Evolutionary conservation across 2,329 filamentous ascomycete genomes (phyloP), one percentile per base, ranked within the genome.

Genomic region (Hysterium pulicare): DNA sequence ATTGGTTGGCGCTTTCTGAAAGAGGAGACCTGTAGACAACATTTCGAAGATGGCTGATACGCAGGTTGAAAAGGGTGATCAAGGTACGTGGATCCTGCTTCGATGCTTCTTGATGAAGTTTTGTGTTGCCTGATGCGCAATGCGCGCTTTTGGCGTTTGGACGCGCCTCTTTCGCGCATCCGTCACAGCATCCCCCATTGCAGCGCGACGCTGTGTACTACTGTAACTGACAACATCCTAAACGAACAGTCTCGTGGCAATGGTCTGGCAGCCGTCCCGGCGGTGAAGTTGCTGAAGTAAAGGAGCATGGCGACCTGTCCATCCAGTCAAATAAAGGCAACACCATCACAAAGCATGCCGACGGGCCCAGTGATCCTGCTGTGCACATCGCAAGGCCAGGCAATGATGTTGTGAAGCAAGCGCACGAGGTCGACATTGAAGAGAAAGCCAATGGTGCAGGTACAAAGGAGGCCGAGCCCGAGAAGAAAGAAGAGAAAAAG

Each of bases 321-420:
- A 79, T 84, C 54, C 72, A 77, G 54, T 79, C 79, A 33, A 76
- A 83, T 57, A 70, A 70, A 38, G 81, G 81, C 53, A 85, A 84
- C 61, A 79, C 75, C 21, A 77, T 84, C 61, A 80, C 77, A 66
- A 82, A 80, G 67, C 81, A 79, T 30, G 81, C 78, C 38, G 73
- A 78, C 20, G n/a, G n/a, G n/a, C 73, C 76, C 21, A 72, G 73
- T 16, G 79, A 84, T 49, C 81, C 80, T 2, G 82, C 81, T 23
- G 77, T 84, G 5, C 75, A 77, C 49, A 66, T 84, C 53, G 71
- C 72, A 53, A 72, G 79, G 34, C 69, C 72, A 11, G 81, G 81
- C 36, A 82, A 84, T 53, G 81, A 84, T 59, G 80, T 83, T 16
- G 79, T 83, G 40, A 83, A 84, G 68, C 73, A 72, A 48, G 78